Evolutionary conservation across 768 basidiomycete genomes (phyloP), one percentile per base, ranked within the genome.

Genomic region (Hericium erinaceus): DNA sequence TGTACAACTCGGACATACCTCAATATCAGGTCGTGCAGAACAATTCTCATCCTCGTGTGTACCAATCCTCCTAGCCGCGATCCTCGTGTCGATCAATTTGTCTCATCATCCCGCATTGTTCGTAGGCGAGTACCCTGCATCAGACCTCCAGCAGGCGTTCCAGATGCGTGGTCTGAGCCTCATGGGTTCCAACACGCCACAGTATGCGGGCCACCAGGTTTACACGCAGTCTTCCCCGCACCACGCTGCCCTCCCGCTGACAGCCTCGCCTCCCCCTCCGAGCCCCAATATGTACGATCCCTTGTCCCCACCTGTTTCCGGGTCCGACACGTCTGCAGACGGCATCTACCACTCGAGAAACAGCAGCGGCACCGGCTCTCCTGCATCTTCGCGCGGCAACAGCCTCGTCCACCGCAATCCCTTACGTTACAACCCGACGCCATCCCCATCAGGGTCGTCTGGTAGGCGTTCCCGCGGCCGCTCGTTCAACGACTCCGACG

Each of bases 251-350:
- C 57, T 63, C 53, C 51, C 60, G 52, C 58, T 63, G 39, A 55
- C 64, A 3, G 33, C 55, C 57, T 62, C 73, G 60, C 70, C 89
- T 64, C 86, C 89, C 68, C 85, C 89, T 68, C 84, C 84, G 64
- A 85, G 85, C 61, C 82, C 87, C 72, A 80, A 85, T 75, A 80
- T 87, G 74, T 90, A 91, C 73, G 87, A 88, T 75, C 84, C 89
- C 69, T 75, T 90, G 66, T 89, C 88, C 57, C 89, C 89, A 69
- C 87, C 86, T 74, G 77, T 89, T 69, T 91, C 89, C 77, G 89
- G 89, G 75, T 91, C 89, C 75, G 89, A 92, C 74, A 88, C 87
- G 69, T 91, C 89, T 68, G 87, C 78, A 65, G 88, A 90, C 80
- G 87, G 86, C 66, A 71, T 62, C 59, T 77, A 77, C 66, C 77